Evolutionary conservation across 129 eudicot genomes (phyloP).

Genomic region (Solidago caesia): DNA sequence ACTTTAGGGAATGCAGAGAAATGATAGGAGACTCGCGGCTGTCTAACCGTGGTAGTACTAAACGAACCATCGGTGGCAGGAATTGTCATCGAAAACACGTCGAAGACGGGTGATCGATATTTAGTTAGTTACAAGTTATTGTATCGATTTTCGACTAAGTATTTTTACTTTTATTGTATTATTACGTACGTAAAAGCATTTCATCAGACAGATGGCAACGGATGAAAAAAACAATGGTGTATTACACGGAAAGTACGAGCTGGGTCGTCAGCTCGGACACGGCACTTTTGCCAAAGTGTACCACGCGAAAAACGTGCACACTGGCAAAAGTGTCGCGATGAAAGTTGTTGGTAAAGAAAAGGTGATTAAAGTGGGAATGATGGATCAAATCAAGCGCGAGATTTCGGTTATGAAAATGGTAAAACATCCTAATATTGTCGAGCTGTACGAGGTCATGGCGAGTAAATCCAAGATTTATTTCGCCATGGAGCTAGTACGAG

Average conservation of each 20-base stretch:
- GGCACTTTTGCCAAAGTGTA: constrained; percentile 43
- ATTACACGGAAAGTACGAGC: constrained; percentile 36
- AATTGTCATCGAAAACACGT: constrained; percentile 49
- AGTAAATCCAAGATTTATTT: constrained; percentile 44
- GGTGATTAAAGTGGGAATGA: constrained; percentile 42
- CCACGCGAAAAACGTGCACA: constrained; percentile 37
- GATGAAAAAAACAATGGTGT: constrained; percentile 35
- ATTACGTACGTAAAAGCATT: not conserved
- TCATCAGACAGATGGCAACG: constrained; percentile 12
- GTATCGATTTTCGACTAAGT: not conserved
- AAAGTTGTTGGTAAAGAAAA: constrained; percentile 40
- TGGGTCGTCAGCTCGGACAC: constrained; percentile 41
- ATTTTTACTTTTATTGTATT: not conserved
- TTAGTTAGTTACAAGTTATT: not conserved
- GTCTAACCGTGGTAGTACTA: constrained; percentile 33
- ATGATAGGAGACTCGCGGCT: constrained; percentile 39
- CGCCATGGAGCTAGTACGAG: constrained; percentile 44
- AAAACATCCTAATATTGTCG: constrained; percentile 36
- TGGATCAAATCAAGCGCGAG: constrained; percentile 41
- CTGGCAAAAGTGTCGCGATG: constrained; percentile 36
- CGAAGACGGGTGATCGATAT: constrained; percentile 34
- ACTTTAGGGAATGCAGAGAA: constrained; percentile 45
- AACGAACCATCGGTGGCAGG: constrained; percentile 37
- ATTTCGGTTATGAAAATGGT: constrained; percentile 47
- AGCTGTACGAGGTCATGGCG: constrained; percentile 41